Percentiles rank a stretch among this genome's conserved stretches.
Evolutionary conservation across 169 alveolate genomes (phyloP).

Genomic region (Eimeria acervulina): DNA sequence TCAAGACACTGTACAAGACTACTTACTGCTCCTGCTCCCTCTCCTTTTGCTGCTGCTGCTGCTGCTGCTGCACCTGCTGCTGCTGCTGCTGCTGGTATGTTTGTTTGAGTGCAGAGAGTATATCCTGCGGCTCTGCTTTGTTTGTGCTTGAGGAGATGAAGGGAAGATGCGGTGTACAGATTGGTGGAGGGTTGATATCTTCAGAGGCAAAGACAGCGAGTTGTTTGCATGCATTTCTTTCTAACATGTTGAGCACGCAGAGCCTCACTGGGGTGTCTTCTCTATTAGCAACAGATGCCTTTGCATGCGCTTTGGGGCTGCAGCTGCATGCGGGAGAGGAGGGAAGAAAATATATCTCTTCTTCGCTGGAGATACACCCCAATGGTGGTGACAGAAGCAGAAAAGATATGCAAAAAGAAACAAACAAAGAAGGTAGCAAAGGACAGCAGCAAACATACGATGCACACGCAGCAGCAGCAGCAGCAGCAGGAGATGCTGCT

Average conservation of each 20-base stretch:
- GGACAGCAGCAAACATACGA: neutral
- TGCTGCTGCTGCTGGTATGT: neutral
- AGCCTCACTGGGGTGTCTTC: neutral
- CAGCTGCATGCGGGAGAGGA: neutral
- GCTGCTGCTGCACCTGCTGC: neutral
- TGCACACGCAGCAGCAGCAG: neutral
- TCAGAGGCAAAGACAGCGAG: neutral
- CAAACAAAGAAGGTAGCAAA: neutral
- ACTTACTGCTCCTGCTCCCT: too few species aligned
- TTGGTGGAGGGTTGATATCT: neutral
- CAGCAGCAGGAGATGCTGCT: neutral
- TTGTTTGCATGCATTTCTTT: constrained; percentile 50
- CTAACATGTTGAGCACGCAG: constrained; percentile 4
- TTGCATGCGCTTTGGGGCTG: neutral
- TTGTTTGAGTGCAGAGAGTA: constrained; percentile 37
- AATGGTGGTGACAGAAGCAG: neutral
- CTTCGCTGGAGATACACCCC: neutral
- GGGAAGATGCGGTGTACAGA: neutral
- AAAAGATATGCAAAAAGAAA: neutral
- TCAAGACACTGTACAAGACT: too few species aligned
- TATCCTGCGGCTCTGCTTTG: constrained; percentile 36
- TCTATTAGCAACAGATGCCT: neutral
- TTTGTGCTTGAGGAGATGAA: neutral
- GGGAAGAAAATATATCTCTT: neutral
- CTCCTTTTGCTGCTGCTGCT: too few species aligned